Conservation (phyloP, 352 stramenopile genomes). For the Blastocystis sp. region DNA sequence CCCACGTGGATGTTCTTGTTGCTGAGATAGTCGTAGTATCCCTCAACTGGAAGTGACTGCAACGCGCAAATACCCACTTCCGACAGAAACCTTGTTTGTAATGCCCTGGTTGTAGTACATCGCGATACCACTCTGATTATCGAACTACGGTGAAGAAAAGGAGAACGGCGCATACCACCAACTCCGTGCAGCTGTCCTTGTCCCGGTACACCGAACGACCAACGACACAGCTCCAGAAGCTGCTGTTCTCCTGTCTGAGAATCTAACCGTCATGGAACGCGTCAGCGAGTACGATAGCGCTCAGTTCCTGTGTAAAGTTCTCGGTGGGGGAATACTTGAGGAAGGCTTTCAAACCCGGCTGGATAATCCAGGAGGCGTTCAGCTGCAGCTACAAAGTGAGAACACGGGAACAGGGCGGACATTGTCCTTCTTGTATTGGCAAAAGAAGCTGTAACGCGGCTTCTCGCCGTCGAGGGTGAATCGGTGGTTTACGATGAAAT, state of each 20-base stretch:
- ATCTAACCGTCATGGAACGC: not conserved
- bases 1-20: constrained; percentile 58
- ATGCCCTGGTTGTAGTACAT: constrained; percentile 36
- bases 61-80: not conserved
- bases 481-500: constrained; percentile 63
- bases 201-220: constrained; percentile 16
- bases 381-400: constrained; percentile 18
- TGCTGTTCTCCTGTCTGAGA: constrained; percentile 30
- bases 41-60: constrained; percentile 3
- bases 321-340: constrained; percentile 48
- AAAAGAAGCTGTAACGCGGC: constrained; percentile 49
- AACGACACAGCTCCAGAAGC: not conserved
- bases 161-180: constrained; percentile 9
- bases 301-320: constrained; percentile 40
- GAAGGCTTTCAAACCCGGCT: constrained; percentile 24
- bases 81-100: not conserved
- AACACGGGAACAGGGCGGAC: not conserved
- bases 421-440: constrained; percentile 68
- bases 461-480: constrained; percentile 16
- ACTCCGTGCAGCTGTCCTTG: constrained; percentile 24
- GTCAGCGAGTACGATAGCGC: not conserved
- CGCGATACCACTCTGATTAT: constrained; percentile 36
- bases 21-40: constrained; percentile 51
- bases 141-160: not conserved
- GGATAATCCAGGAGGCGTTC: not conserved